Evolutionary conservation across 2,329 filamentous ascomycete genomes (phyloP).

Genomic region (Aspergillus brasiliensis): DNA sequence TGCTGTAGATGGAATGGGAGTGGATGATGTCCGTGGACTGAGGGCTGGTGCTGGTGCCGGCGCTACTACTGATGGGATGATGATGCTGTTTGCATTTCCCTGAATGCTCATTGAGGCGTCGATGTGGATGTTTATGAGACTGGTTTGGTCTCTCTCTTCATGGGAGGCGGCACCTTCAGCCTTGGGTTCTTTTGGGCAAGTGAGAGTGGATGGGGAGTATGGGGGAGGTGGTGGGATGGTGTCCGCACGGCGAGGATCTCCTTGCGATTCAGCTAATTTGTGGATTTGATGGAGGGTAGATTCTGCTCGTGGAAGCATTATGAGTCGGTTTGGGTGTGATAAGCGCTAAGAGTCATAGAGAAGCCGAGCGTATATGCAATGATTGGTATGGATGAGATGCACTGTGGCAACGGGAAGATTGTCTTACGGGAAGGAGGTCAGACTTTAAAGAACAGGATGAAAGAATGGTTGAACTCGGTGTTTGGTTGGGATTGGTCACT

Average conservation of each 20-base stretch:
- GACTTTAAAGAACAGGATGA: not conserved
- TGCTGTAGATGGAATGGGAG: constrained; percentile 4
- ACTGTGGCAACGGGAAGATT: not conserved
- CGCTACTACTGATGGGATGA: constrained; percentile 23
- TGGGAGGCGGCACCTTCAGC: too few relatives aligned
- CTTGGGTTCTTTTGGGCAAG: not conserved
- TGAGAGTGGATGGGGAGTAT: constrained; percentile 17
- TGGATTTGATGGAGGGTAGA: constrained; percentile 30
- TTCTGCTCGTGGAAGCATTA: constrained; percentile 34
- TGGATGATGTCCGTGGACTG: not conserved
- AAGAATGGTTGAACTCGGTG: not conserved
- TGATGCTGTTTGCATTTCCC: constrained; percentile 37
- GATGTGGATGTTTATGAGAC: constrained; percentile 35
- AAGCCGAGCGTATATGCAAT: not conserved
- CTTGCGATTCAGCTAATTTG: constrained; percentile 29
- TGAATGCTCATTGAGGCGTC: constrained; percentile 38
- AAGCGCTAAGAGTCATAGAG: not conserved
- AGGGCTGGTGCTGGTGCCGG: constrained; percentile 1
- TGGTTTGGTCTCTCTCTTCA: not conserved
- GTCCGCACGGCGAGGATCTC: constrained; percentile 19
- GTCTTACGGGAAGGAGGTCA: not conserved
- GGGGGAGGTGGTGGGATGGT: constrained; percentile 25
- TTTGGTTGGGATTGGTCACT: not conserved
- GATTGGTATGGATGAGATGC: not conserved
- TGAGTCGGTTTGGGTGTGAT: not conserved